Evolutionary conservation across 2,329 filamentous ascomycete genomes (phyloP).

Genomic region (Aureobasidium zeae): DNA sequence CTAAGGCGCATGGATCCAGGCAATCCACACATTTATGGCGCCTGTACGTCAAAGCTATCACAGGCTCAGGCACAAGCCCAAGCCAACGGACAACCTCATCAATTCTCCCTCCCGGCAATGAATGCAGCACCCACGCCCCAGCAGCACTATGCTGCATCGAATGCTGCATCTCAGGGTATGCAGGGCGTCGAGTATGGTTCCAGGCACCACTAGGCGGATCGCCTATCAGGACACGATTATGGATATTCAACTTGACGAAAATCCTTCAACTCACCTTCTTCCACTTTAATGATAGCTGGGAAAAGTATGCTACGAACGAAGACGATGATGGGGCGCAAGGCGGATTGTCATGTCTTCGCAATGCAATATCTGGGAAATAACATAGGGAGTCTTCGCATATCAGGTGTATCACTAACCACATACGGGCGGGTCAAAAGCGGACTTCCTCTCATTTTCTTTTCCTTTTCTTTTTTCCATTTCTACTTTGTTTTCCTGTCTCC

Average conservation of each 20-base stretch:
- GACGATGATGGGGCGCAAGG: constrained; percentile 1
- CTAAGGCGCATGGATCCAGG: constrained; percentile 39
- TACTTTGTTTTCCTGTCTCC: not conserved
- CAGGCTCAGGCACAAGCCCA: constrained; percentile 32
- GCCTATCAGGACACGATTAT: not conserved
- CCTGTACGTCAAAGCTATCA: constrained; percentile 36
- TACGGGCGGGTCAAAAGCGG: constrained; percentile 9
- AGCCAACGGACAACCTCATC: constrained; percentile 22
- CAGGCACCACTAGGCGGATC: not conserved
- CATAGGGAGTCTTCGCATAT: constrained; percentile 11
- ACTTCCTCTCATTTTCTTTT: not conserved
- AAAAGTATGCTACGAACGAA: not conserved
- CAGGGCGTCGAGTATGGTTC: constrained; percentile 40
- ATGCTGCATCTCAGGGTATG: constrained; percentile 33
- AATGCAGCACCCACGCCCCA: constrained; percentile 20
- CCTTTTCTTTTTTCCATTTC: not conserved
- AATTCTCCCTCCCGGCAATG: constrained; percentile 30
- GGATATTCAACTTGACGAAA: too few species aligned
- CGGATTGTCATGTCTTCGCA: constrained; percentile 3
- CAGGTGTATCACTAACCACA: constrained; percentile 10
- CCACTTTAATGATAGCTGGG: too few species aligned
- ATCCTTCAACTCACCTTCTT: too few species aligned
- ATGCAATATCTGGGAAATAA: not conserved
- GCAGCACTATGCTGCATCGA: constrained; percentile 23
- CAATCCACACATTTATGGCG: constrained; percentile 40